A percentile compares a stretch with the other conserved stretches of the same genome.
Conservation (phyloP, 495 filamentous ascomycete genomes). For the Tuber calosporum region DNA sequence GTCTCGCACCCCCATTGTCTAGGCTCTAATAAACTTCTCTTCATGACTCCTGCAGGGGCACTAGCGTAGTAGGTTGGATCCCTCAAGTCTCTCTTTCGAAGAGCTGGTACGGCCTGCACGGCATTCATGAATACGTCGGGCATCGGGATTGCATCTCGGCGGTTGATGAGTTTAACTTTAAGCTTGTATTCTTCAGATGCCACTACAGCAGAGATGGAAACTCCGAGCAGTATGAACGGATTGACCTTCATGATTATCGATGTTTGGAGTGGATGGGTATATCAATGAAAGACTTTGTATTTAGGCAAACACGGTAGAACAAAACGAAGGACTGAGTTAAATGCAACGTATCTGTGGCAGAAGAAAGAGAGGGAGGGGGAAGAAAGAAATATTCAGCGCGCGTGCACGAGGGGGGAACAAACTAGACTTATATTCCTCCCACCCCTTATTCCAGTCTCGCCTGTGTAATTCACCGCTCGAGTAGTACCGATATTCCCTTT, state of each 20-base stretch:
- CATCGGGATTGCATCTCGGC: neutral
- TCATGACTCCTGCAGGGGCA: neutral
- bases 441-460: neutral
- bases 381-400: neutral
- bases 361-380: neutral
- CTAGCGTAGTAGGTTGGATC: neutral
- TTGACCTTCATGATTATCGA: neutral
- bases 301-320: neutral
- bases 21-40: neutral
- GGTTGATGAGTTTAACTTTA: neutral
- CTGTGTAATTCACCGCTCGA: neutral
- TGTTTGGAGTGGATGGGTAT: neutral
- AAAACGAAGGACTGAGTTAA: neutral
- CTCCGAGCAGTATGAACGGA: neutral
- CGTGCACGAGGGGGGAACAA: neutral
- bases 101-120: neutral
- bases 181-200: neutral
- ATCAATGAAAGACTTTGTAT: neutral
- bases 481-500: too few relatives aligned
- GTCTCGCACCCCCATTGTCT: slow-evolving; percentile 14
- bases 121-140: neutral
- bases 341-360: neutral
- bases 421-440: neutral
- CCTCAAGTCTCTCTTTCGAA: neutral
- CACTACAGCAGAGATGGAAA: neutral